A percentile compares a stretch with the other conserved stretches of the same genome.
Conservation (phyloP, 768 basidiomycete species). For the Omphalotus guepiniiformis region DNA sequence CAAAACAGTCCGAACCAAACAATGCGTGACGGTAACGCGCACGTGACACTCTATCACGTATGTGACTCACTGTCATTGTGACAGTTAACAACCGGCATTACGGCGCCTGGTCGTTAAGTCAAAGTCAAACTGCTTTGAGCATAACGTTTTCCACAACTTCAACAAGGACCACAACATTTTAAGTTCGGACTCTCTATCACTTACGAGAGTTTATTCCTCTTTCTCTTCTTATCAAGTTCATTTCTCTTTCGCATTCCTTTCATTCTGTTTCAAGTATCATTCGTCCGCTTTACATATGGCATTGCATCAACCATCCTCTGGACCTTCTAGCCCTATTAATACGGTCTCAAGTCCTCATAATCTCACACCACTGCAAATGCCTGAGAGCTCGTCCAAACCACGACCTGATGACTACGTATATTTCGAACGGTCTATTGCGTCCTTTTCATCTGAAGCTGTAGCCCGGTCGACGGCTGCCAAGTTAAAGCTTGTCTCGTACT, state of each 20-base stretch:
- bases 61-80: too few relatives aligned
- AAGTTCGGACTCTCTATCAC: too few relatives aligned
- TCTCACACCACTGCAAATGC: conserved; percentile 2
- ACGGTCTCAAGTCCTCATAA: neutral
- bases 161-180: too few relatives aligned
- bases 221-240: too few relatives aligned
- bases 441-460: conserved; percentile 82
- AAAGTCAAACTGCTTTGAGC: too few relatives aligned
- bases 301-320: conserved; percentile 33
- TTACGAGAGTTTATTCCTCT: too few relatives aligned
- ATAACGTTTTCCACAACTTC: too few relatives aligned
- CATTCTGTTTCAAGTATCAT: conserved; percentile 5
- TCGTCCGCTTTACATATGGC: conserved; percentile 20
- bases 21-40: too few relatives aligned
- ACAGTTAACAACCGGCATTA: too few relatives aligned
- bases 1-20: too few relatives aligned
- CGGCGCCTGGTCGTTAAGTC: too few relatives aligned
- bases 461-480: conserved; percentile 92
- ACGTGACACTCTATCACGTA: too few relatives aligned
- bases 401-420: conserved; percentile 72
- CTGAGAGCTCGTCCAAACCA: conserved; percentile 19
- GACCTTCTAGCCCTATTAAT: conserved; percentile 31
- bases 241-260: conserved; percentile 10
- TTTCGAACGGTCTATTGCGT: conserved; percentile 82
- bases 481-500: conserved; percentile 95